Base-by-base conservation (phyloP, 805 yeast genomes). In the Torulaspora franciscae region DNA sequence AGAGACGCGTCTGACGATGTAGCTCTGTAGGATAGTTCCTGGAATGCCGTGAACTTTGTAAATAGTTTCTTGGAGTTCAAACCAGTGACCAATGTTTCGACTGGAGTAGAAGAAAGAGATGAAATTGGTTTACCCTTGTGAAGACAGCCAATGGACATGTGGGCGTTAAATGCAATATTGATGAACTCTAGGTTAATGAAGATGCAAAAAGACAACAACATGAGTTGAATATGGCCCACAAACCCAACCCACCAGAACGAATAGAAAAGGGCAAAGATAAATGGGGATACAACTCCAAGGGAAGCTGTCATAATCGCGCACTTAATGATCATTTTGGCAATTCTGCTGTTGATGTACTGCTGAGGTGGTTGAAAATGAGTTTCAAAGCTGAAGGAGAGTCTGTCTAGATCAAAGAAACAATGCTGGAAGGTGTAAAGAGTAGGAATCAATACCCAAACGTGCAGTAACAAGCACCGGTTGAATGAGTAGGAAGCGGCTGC, bases 71-170 rank as follows among this genome's bases (percentile, higher is more conserved):
- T 60, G 28, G 81, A 80, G 40, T 74, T 72, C 48, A 85, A 69
- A 0, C 91, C 91, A 3, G 81, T 71, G 9, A 84, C 60, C 30
- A 85, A 64, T 1, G 89, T 81, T 41, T 74, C 76, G 39, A 81
- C 67, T 6, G 87, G 89, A 0, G 81, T 66, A 11, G 83, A 73
- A 24, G 77, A 74, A 9, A 76, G 63, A 36, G 83, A 48, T 1
- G 68, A 76, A 7, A 85, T 70, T 14, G 86, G 77, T 46, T 76
- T 77, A 14, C 77, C 79, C 38, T 82, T 80, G 54, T 81, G 83
- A 41, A 85, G 58, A 59, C 91, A 84, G 2, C 93, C 91, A 51
- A 83, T 74, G 10, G 83, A 74, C 45, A 85, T 73, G 58, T 82
- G 83, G 2, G 83, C 83, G 55, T 79, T 71, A 58, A 75, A 84